phyloP scores from a whole-genome alignment of 73 alveolate species.

The Diophrys appendiculata region DNA sequence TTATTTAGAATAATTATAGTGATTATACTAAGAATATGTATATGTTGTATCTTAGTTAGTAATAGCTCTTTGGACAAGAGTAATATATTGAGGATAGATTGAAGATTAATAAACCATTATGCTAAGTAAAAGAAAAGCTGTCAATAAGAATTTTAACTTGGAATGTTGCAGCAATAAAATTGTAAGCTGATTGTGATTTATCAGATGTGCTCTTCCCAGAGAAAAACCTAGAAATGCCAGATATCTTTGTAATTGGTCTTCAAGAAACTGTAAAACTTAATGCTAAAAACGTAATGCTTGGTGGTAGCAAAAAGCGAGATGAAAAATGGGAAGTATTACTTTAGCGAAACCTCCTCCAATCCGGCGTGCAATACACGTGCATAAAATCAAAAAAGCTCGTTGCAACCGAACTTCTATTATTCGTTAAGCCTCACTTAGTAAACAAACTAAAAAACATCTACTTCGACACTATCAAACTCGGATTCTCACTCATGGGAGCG shows the following conservation, averaged over 20 bases:
- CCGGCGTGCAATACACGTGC: not conserved
- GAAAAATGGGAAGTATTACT: not conserved
- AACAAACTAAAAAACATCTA: too few relatives aligned
- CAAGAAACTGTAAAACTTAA: not conserved
- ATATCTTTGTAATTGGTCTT: not conserved
- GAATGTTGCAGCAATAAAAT: not conserved
- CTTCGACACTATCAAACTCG: not conserved
- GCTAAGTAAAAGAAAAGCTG: not conserved
- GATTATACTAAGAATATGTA: not conserved
- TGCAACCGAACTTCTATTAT: not conserved
- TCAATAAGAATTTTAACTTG: not conserved
- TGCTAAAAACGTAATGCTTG: not conserved
- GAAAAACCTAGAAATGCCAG: not conserved
- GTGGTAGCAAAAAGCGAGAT: not conserved
- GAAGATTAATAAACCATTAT: not conserved
- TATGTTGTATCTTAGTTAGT: too few relatives aligned
- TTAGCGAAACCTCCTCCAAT: not conserved
- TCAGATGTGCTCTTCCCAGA: not conserved
- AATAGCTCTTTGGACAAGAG: too few relatives aligned
- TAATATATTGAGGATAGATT: not conserved
- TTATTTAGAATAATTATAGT: not conserved
- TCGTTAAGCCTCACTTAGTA: not conserved
- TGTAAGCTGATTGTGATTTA: not conserved
- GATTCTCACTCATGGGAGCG: not conserved
- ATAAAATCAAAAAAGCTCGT: not conserved